Conservation (phyloP, 495 filamentous ascomycete species). For the Daldinia childiae region DNA sequence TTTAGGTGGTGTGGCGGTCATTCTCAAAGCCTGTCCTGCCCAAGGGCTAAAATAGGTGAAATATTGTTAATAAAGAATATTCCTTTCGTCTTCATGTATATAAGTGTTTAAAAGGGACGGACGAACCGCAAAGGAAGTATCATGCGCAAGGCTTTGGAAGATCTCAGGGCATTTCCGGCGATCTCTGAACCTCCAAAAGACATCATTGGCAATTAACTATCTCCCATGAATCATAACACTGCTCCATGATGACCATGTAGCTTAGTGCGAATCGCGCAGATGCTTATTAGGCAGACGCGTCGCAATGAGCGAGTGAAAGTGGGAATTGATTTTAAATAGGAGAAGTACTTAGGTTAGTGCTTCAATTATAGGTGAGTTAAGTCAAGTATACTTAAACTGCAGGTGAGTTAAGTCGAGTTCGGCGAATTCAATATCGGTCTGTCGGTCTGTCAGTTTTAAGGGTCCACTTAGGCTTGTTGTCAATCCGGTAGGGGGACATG, state of each 20-base stretch:
- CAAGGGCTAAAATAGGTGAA: constrained; percentile 21
- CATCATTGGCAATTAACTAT: constrained; percentile 35
- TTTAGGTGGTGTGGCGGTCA: constrained; percentile 42
- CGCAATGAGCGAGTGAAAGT: constrained; percentile 6
- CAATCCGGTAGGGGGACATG: neutral
- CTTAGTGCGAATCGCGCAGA: constrained; percentile 4
- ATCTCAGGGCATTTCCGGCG: constrained; percentile 42
- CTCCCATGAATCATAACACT: constrained; percentile 21
- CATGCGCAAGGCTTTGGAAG: constrained; percentile 26
- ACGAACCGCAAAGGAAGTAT: constrained; percentile 37
- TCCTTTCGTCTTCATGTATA: constrained; percentile 1
- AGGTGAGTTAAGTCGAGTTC: constrained; percentile 4
- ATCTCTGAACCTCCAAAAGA: constrained; percentile 31
- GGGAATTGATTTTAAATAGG: neutral
- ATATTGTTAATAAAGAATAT: constrained; percentile 21
- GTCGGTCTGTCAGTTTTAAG: neutral
- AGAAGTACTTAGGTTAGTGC: no score
- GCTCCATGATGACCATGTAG: constrained; percentile 39
- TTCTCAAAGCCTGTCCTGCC: constrained; percentile 32
- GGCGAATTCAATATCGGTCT: neutral
- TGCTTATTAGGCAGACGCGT: constrained; percentile 40
- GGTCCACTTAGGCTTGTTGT: neutral
- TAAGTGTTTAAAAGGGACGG: constrained; percentile 10
- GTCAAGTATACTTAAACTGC: no score
- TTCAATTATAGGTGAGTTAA: neutral